Evolutionary conservation across 768 basidiomycete genomes (phyloP), one percentile per base, ranked within the genome.

Genomic region (Termitomyces sp.): DNA sequence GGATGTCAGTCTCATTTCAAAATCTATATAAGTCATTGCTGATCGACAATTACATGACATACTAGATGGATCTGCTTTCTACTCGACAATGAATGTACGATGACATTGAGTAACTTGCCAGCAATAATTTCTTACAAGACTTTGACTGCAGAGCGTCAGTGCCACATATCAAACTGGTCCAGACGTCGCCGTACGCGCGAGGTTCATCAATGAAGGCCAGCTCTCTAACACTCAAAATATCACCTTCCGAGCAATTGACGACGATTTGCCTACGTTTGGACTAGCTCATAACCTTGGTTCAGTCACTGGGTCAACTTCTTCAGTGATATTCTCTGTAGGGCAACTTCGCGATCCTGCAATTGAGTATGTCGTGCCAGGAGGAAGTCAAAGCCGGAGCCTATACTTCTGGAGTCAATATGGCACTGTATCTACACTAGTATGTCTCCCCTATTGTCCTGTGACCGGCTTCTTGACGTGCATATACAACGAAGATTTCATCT

Each of bases 1-100:
- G 79, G 84, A 71, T 80, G 85, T 65, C 6, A 49, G 23, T 49
- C 9, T 13, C 22, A 13, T 22, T 20, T 20, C 45, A n/a, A 45
- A 22, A 6, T 46, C 18, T 29, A 22, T 38, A 6, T 13, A 6
- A n/a, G n/a, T n/a, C 40, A 4, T 12, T 10, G n/a, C 20, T 36
- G 31, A 15, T 54, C 61, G 38, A 60, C 38, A n/a, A n/a, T n/a
- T n/a, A 42, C 16, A 13, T 41, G 25, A 2, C 50, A 20, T 61
- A 88, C n/a, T n/a, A n/a, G 85, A 87, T 67, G 85, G 86, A 18
- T 80, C 82, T 22, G 83, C 78, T 2, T 84, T 77, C 66, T 86
- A 86, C 58, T 80, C 85, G 0, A 81, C 78, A 0, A 59, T 68
- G 1, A 79, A 78, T 58, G 83, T 82, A 55, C 29, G 76, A 57